phyloP scores from a whole-genome alignment of 1,284 basidiomycete genomes.

The Leccinum angustisporum region DNA sequence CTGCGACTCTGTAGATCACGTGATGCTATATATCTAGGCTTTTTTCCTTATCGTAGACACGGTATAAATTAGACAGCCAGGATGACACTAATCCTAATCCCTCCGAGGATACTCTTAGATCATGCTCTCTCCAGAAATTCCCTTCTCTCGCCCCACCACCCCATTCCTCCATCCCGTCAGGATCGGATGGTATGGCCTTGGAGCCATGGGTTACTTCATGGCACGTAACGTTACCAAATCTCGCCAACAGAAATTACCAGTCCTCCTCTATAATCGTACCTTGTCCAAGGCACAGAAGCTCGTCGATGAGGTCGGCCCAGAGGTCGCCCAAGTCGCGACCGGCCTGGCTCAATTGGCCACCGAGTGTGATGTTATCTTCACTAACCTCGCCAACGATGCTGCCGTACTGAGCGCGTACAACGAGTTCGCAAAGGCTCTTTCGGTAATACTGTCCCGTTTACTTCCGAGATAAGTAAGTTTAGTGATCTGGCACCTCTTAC shows the following conservation, averaged over 20 bases:
- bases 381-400: conserved; percentile 72
- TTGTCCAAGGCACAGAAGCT: conserved; percentile 58
- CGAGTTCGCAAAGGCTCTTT: conserved; percentile 59
- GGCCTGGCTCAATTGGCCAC: conserved; percentile 55
- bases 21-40: conserved; percentile 5
- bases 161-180: conserved; percentile 41
- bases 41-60: background rate
- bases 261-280: conserved; percentile 71
- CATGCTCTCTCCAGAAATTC: conserved; percentile 36
- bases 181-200: conserved; percentile 67
- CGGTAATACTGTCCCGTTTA: conserved; percentile 28
- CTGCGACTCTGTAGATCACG: conserved; percentile 16
- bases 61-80: background rate
- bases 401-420: conserved; percentile 72
- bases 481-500: conserved; percentile 8
- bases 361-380: conserved; percentile 80
- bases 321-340: conserved; percentile 45
- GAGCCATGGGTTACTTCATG: conserved; percentile 74
- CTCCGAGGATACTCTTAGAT: conserved; percentile 3
- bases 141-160: conserved; percentile 60
- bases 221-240: conserved; percentile 68
- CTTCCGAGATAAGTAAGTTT: background rate
- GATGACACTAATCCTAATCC: conserved; percentile 8
- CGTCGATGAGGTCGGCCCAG: conserved; percentile 54
- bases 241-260: conserved; percentile 43